phyloP scores from a whole-genome alignment of 768 basidiomycete genomes.

The Suillus ampliporus region DNA sequence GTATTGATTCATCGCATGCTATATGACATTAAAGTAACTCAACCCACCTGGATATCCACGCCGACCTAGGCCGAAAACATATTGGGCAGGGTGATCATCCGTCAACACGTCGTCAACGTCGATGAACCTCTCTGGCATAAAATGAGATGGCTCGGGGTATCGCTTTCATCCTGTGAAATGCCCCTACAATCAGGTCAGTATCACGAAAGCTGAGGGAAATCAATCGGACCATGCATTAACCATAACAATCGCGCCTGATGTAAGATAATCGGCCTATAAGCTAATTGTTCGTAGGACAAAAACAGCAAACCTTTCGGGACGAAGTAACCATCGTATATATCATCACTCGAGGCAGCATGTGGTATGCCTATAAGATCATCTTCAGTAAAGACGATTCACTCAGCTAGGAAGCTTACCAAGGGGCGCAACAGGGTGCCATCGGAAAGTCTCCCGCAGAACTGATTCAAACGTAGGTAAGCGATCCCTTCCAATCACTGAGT shows the following conservation, averaged over 20 bases:
- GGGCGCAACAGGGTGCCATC: constrained; percentile 23
- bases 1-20: neutral
- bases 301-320: constrained; percentile 18
- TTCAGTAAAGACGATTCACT: neutral
- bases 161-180: constrained; percentile 19
- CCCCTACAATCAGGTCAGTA: constrained; percentile 9
- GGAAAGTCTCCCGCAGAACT: constrained; percentile 22
- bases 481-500: constrained; percentile 25
- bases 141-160: constrained; percentile 17
- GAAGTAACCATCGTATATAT: constrained; percentile 22
- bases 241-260: constrained; percentile 13
- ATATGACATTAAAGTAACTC: too few relatives aligned
- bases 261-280: neutral
- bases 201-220: neutral
- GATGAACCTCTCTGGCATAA: constrained; percentile 22
- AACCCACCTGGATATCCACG: constrained; percentile 10
- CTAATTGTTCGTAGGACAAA: too few relatives aligned
- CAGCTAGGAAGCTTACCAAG: constrained; percentile 10
- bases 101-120: constrained; percentile 10
- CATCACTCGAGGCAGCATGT: constrained; percentile 16
- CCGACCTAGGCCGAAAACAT: constrained; percentile 15
- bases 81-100: constrained; percentile 16
- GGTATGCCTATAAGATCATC: constrained; percentile 11
- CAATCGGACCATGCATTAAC: constrained; percentile 15
- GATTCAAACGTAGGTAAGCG: constrained; percentile 19